Conservation (phyloP, 169 alveolate genomes). For the Babesia ovis region DNA sequence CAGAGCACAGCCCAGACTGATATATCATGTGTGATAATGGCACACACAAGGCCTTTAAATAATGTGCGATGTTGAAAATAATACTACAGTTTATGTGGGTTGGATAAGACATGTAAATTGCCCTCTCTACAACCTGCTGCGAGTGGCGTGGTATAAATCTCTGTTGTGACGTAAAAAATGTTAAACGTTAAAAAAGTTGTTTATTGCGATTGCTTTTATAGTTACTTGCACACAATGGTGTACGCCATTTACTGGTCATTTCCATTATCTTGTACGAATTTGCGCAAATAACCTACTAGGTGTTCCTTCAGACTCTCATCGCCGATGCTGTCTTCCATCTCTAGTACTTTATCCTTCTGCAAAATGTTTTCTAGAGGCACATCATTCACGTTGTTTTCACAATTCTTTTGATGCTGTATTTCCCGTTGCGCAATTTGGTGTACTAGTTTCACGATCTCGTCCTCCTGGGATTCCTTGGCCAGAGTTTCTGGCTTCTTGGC, state of each 20-base stretch:
- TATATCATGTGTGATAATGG: not conserved
- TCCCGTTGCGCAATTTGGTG: slow-evolving; percentile 5
- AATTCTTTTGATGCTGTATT: not conserved
- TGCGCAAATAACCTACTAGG: not conserved
- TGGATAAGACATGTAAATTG: too few species aligned
- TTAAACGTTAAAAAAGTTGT: too few species aligned
- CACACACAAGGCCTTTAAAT: not conserved
- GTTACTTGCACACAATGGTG: too few species aligned
- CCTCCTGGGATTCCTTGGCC: not conserved
- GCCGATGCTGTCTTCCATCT: slow-evolving; percentile 28
- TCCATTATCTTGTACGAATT: not conserved
- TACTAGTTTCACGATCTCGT: slow-evolving; percentile 3
- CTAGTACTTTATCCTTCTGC: not conserved
- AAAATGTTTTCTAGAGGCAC: not conserved
- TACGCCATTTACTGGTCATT: too few species aligned
- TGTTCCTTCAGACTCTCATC: slow-evolving; percentile 4
- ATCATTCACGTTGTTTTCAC: too few species aligned
- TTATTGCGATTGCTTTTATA: too few species aligned
- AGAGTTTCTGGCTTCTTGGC: not conserved
- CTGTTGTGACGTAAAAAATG: too few species aligned
- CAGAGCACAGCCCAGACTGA: not conserved
- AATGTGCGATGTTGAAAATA: too few species aligned
- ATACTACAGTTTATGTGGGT: too few species aligned
- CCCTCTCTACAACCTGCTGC: too few species aligned
- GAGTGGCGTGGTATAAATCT: too few species aligned